Evolutionary conservation across 345 rosid genomes (phyloP).

Genomic region (Gossypium turneri): DNA sequence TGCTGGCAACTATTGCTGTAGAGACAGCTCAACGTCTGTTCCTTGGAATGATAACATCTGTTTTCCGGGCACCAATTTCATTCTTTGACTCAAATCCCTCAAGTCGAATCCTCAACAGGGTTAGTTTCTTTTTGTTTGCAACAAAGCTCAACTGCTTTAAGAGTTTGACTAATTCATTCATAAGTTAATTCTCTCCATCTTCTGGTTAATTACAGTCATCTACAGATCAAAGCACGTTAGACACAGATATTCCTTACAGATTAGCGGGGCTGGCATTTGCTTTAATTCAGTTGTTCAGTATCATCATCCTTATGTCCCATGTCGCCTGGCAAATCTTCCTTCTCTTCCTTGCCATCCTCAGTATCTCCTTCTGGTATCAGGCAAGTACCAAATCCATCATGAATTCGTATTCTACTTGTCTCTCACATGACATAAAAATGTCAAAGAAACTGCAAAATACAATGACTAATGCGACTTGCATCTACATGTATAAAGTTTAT

Average conservation of each 20-base stretch:
- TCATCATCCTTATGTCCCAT: conserved; percentile 56
- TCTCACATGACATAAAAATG: not conserved
- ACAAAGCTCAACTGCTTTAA: not conserved
- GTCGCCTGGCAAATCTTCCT: conserved; percentile 62
- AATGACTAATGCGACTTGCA: conserved; percentile 1
- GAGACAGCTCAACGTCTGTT: conserved; percentile 58
- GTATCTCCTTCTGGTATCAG: conserved; percentile 63
- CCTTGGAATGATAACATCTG: conserved; percentile 48
- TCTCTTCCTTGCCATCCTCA: conserved; percentile 51
- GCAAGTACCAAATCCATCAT: conserved; percentile 26
- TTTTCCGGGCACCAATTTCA: conserved; percentile 60
- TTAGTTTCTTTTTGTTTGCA: conserved; percentile 23
- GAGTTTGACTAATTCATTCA: not conserved
- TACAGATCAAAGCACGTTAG: conserved; percentile 67
- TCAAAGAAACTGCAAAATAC: not conserved
- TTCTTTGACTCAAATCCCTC: conserved; percentile 70
- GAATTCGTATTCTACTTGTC: not conserved
- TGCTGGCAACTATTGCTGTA: conserved; percentile 52
- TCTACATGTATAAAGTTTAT: not conserved
- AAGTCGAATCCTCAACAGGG: conserved; percentile 60
- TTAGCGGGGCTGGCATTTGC: conserved; percentile 74
- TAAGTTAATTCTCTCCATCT: not conserved
- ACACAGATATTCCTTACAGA: conserved; percentile 73
- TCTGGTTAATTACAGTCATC: conserved; percentile 48
- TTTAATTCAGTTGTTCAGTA: conserved; percentile 63